Conservation (phyloP, 768 basidiomycete genomes). For the Gloeostereum incarnatum region DNA sequence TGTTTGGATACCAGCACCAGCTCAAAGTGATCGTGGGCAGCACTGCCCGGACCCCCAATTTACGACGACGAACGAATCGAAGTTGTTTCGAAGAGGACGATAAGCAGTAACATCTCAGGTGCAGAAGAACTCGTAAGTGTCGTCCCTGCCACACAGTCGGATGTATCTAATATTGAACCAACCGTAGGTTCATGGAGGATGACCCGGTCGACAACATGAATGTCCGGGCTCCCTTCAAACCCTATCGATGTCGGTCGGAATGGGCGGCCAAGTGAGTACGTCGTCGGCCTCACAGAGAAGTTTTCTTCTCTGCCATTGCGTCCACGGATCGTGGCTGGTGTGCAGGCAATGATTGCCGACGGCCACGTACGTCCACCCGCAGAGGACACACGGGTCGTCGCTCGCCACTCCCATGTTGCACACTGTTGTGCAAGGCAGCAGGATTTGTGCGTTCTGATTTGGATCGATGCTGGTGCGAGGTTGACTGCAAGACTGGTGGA, state of each 20-base stretch:
- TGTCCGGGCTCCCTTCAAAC: slow-evolving; percentile 57
- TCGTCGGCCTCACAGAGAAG: slow-evolving; percentile 40
- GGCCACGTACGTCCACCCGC: slow-evolving; percentile 36
- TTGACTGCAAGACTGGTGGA: slow-evolving; percentile 49
- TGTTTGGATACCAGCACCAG: too few species aligned
- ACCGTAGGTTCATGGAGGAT: slow-evolving; percentile 43
- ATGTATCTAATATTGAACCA: not conserved
- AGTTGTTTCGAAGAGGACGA: too few species aligned
- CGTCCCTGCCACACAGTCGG: too few species aligned
- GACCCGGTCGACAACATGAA: slow-evolving; percentile 51
- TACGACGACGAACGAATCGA: slow-evolving; percentile 46
- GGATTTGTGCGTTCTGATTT: slow-evolving; percentile 42
- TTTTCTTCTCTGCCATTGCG: slow-evolving; percentile 51
- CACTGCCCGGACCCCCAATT: slow-evolving; percentile 44
- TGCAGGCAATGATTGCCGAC: slow-evolving; percentile 29
- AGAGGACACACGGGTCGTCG: slow-evolving; percentile 58
- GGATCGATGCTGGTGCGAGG: slow-evolving; percentile 44
- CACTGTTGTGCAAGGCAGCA: slow-evolving; percentile 35
- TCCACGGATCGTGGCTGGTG: slow-evolving; percentile 27
- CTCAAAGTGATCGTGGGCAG: too few species aligned
- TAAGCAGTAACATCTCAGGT: slow-evolving; percentile 44
- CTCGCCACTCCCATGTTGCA: slow-evolving; percentile 37
- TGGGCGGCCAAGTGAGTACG: slow-evolving; percentile 57
- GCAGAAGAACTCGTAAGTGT: too few species aligned
- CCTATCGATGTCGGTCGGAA: slow-evolving; percentile 59